These are phyloP conservation scores for Pseudonectria buxi DNA, from an alignment of 2,329 filamentous ascomycete species.

Conservation along the genomic window DNA sequence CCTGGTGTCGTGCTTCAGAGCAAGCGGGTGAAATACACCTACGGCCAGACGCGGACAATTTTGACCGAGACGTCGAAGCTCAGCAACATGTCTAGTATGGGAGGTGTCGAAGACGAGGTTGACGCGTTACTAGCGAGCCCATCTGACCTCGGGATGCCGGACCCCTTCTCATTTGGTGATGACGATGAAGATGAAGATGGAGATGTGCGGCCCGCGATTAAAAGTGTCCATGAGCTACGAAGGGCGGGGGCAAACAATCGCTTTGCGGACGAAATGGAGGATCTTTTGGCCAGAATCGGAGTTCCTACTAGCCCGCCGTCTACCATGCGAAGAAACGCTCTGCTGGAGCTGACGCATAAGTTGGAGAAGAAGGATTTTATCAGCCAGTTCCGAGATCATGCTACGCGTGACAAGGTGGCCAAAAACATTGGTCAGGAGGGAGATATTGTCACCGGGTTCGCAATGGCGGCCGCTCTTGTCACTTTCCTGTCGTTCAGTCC, in stretches of 20 bases:
- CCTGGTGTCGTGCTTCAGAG: conserved; percentile 21
- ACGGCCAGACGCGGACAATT: conserved; percentile 28
- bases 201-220: conserved; percentile 44
- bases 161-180: conserved; percentile 20
- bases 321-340: conserved; percentile 49
- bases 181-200: conserved; percentile 33
- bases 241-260: conserved; percentile 61
- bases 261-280: conserved; percentile 59
- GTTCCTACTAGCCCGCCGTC: conserved; percentile 37
- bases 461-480: conserved; percentile 56
- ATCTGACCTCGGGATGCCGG: conserved; percentile 14
- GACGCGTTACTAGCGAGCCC: conserved; percentile 19
- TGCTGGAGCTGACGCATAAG: conserved; percentile 54
- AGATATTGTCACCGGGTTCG: conserved; percentile 56
- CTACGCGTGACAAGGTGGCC: conserved; percentile 63
- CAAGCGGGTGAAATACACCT: conserved; percentile 29
- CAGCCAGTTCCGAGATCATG: conserved; percentile 66
- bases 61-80: conserved; percentile 21
- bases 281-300: conserved; percentile 55
- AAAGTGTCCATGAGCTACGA: conserved; percentile 58
- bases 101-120: conserved; percentile 16
- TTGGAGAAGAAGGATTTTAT: conserved; percentile 57
- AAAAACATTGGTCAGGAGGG: conserved; percentile 51
- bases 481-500: conserved; percentile 55
- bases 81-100: conserved; percentile 12